Conservation (phyloP, 2,329 filamentous ascomycete genomes). For the Madurella mycetomatis region DNA sequence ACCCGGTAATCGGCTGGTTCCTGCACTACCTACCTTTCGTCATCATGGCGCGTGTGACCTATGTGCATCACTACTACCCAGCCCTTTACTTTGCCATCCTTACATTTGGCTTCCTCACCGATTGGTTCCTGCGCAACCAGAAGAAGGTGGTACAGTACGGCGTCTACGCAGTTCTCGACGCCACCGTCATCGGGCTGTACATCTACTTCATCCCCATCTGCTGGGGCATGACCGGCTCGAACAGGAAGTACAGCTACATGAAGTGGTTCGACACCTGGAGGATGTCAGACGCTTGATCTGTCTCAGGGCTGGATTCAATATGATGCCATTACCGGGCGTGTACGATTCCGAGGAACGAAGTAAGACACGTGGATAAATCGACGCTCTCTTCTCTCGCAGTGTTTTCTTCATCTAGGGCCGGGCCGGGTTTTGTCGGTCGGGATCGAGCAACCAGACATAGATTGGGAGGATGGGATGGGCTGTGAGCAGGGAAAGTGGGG, state of each 20-base stretch:
- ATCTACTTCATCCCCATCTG: conserved; percentile 88
- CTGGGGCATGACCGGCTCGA: conserved; percentile 88
- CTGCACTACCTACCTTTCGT: conserved; percentile 95
- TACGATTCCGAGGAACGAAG: conserved; percentile 9
- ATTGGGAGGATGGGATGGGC: neutral
- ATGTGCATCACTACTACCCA: conserved; percentile 98
- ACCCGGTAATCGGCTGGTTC: conserved; percentile 90
- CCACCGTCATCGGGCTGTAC: conserved; percentile 73
- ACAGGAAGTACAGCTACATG: conserved; percentile 81
- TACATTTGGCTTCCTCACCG: conserved; percentile 77
- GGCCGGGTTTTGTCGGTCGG: conserved; percentile 1
- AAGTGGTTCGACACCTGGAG: conserved; percentile 91
- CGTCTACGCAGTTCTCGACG: conserved; percentile 72
- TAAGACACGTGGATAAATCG: neutral
- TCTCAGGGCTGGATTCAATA: neutral
- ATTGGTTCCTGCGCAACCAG: conserved; percentile 72
- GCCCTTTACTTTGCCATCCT: conserved; percentile 97
- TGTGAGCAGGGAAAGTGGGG: neutral
- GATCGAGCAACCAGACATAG: neutral
- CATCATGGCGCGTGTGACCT: conserved; percentile 97
- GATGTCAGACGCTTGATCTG: conserved; percentile 56
- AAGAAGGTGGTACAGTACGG: conserved; percentile 59
- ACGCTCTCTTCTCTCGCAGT: conserved; percentile 9
- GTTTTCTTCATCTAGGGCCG: conserved; percentile 7
- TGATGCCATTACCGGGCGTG: conserved; percentile 9